phyloP scores from a whole-genome alignment of 805 yeast species.

The Clavispora fructus region DNA sequence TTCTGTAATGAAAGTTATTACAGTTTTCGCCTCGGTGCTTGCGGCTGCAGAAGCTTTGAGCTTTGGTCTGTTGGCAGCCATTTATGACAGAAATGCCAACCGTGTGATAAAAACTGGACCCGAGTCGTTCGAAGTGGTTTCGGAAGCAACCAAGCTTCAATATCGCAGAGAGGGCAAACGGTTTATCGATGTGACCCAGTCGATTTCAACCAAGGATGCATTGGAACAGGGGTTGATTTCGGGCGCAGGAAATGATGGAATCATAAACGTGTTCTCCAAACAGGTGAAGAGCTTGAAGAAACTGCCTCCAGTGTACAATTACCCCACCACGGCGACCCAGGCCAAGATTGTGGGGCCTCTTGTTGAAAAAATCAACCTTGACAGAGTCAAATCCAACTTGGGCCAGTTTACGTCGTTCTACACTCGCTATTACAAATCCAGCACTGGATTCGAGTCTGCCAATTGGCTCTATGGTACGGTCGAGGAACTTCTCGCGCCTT shows the following conservation, averaged over 20 bases:
- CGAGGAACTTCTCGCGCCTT: constrained; percentile 27
- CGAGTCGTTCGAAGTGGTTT: constrained; percentile 23
- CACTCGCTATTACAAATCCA: constrained; percentile 72
- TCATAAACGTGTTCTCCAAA: constrained; percentile 20
- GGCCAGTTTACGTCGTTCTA: constrained; percentile 62
- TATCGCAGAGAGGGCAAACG: constrained; percentile 40
- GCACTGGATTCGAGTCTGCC: constrained; percentile 66
- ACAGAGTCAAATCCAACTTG: constrained; percentile 47
- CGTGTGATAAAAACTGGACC: constrained; percentile 35
- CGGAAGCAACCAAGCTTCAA: constrained; percentile 32
- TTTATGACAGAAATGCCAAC: constrained; percentile 1
- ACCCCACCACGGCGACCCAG: constrained; percentile 46
- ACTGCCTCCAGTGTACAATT: constrained; percentile 34
- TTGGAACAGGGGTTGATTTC: constrained; percentile 20
- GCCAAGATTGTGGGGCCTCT: constrained; percentile 36
- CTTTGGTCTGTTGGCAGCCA: constrained; percentile 3
- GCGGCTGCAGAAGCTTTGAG: constrained; percentile 9
- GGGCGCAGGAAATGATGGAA: constrained; percentile 9
- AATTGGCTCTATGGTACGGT: constrained; percentile 59
- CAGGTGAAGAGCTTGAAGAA: constrained; percentile 21
- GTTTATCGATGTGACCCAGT: constrained; percentile 62
- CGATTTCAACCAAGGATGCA: constrained; percentile 34
- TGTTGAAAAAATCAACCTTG: constrained; percentile 40
- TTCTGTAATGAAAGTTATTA: not conserved
- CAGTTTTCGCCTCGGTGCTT: not conserved